Evolutionary conservation across 208 protist genomes (phyloP).

Genomic region (Leishmania guyanensis): DNA sequence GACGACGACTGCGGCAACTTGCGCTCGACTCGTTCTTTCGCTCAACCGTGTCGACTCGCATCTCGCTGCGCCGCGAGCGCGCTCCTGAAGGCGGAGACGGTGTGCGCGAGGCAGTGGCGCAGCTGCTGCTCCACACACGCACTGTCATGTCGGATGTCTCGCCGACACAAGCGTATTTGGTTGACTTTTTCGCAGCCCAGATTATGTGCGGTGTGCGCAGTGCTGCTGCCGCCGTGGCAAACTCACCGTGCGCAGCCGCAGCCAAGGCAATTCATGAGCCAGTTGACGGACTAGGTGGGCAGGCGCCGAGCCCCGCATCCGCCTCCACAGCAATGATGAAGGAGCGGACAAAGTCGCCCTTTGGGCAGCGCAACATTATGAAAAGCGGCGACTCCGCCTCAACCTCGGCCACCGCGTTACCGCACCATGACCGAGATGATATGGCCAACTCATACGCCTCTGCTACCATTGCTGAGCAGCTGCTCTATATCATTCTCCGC

Average conservation of each 20-base stretch:
- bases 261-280: not conserved
- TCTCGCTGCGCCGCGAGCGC: constrained; percentile 2
- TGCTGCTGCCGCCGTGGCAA: not conserved
- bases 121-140: constrained; percentile 24
- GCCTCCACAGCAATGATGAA: not conserved
- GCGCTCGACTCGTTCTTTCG: constrained; percentile 32
- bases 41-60: constrained; percentile 15
- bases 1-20: constrained; percentile 16
- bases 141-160: constrained; percentile 23
- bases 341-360: not conserved
- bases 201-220: not conserved
- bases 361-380: constrained; percentile 9
- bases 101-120: constrained; percentile 2
- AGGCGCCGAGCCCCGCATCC: not conserved
- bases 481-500: constrained; percentile 84
- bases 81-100: constrained; percentile 11
- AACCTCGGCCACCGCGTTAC: not conserved
- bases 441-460: not conserved
- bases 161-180: constrained; percentile 28
- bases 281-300: not conserved
- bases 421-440: not conserved
- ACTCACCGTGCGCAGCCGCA: not conserved
- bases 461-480: constrained; percentile 46
- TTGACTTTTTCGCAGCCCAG: constrained; percentile 20
- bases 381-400: not conserved